Percentiles rank a stretch among this genome's conserved stretches.
phyloP scores from a whole-genome alignment of 164 flowering plant genomes.

The Chloranthus sessilifolius region DNA sequence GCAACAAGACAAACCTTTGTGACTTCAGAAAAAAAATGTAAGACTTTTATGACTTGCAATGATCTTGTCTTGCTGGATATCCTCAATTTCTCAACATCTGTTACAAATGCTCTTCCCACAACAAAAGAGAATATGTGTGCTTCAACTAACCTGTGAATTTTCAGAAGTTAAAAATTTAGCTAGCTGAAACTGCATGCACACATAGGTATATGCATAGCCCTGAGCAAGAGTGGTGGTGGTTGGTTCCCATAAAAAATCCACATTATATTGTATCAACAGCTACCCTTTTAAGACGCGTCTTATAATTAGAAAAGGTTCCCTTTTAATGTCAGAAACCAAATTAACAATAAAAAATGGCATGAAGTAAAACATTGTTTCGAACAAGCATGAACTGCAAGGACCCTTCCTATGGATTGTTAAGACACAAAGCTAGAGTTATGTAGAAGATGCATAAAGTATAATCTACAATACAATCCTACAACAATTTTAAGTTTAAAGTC shows the following conservation, averaged over 20 bases:
- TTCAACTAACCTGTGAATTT: slow-evolving; percentile 83
- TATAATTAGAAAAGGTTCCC: no score
- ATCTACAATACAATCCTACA: no score
- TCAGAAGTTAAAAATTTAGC: slow-evolving; percentile 15
- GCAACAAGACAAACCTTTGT: slow-evolving; percentile 54
- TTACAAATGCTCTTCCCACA: slow-evolving; percentile 99
- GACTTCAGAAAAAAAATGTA: slow-evolving; percentile 70
- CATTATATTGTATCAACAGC: neutral
- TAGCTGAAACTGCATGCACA: slow-evolving; percentile 7
- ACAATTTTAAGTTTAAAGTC: no score
- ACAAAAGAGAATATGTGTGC: slow-evolving; percentile 98
- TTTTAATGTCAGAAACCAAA: no score
- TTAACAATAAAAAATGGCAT: neutral
- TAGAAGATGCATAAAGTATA: no score
- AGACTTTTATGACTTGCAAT: slow-evolving; percentile 53
- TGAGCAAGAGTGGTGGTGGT: neutral
- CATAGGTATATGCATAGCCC: neutral
- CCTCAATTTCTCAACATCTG: slow-evolving; percentile 94
- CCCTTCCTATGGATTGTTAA: no score
- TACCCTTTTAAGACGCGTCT: no score
- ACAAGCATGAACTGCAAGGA: no score
- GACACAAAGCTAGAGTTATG: no score
- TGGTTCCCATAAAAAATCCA: neutral
- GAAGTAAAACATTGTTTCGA: no score
- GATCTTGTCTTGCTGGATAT: slow-evolving; percentile 81